A percentile compares a stretch with the other conserved stretches of the same genome.
Evolutionary conservation across 192 early-diverging fungal genomes (phyloP).

Genomic region (Anaeromyces robustus): DNA sequence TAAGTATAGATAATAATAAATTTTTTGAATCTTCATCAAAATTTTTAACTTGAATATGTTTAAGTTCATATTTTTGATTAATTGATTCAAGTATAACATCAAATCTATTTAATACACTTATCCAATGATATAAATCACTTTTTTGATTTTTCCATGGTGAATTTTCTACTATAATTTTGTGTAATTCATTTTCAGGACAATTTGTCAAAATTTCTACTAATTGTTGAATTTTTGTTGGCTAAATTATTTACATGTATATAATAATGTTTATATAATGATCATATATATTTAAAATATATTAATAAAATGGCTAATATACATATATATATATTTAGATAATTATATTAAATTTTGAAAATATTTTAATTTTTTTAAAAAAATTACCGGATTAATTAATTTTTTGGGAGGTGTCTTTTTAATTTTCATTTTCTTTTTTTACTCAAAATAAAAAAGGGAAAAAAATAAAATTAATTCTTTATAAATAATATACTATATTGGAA

Average conservation of each 20-base stretch:
- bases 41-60: conserved; percentile 38
- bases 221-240: conserved; percentile 25
- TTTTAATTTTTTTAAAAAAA: not conserved
- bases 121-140: conserved; percentile 93
- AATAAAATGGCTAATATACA: no score
- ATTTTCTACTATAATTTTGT: not conserved
- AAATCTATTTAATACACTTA: conserved; percentile 81
- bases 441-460: no score
- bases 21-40: conserved; percentile 37
- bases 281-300: no score
- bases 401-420: conserved; percentile 49
- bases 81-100: conserved; percentile 58
- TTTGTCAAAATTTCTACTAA: conserved; percentile 30
- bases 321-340: no score
- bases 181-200: conserved; percentile 18
- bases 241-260: no score
- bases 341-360: no score
- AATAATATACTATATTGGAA: no score
- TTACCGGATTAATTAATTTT: conserved; percentile 43
- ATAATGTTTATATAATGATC: no score
- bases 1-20: conserved; percentile 45
- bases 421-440: conserved; percentile 24
- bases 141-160: conserved; percentile 45
- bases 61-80: conserved; percentile 36
- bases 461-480: no score